phyloP scores from a whole-genome alignment of 1,139 yeast genomes.

The Candida gigantensis region DNA sequence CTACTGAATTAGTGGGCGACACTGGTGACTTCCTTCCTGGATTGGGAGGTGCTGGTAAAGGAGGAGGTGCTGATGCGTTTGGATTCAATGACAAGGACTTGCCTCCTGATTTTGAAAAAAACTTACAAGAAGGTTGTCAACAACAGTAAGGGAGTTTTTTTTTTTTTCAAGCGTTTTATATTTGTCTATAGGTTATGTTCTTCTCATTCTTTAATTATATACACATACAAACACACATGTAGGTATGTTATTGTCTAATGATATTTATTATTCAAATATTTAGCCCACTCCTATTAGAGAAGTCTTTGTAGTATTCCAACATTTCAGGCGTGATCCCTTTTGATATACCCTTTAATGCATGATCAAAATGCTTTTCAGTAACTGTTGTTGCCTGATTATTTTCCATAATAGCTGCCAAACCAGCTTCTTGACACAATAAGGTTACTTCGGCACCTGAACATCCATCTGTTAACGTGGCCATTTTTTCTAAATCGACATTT shows the following conservation, averaged over 20 bases:
- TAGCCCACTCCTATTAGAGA: constrained; percentile 51
- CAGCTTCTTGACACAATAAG: constrained; percentile 90
- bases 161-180: constrained; percentile 2
- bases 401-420: constrained; percentile 87
- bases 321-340: constrained; percentile 82
- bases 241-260: no score
- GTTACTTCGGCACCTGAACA: constrained; percentile 98
- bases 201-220: no score
- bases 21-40: constrained; percentile 49
- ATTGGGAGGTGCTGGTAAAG: constrained; percentile 23
- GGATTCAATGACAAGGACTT: constrained; percentile 47
- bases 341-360: constrained; percentile 66
- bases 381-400: constrained; percentile 57
- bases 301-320: constrained; percentile 71
- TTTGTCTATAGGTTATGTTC: constrained; percentile 5
- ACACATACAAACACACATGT: no score
- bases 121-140: constrained; percentile 38
- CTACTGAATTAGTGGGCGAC: constrained; percentile 74
- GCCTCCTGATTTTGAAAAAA: constrained; percentile 52
- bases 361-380: constrained; percentile 62
- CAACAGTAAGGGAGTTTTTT: constrained; percentile 22
- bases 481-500: constrained; percentile 41
- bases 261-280: no score
- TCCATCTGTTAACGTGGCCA: constrained; percentile 77
- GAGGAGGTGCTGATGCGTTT: constrained; percentile 21